Evolutionary conservation across 2,329 filamentous ascomycete genomes (phyloP), one percentile per base, ranked within the genome.

Genomic region (Colletotrichum noveboracense): DNA sequence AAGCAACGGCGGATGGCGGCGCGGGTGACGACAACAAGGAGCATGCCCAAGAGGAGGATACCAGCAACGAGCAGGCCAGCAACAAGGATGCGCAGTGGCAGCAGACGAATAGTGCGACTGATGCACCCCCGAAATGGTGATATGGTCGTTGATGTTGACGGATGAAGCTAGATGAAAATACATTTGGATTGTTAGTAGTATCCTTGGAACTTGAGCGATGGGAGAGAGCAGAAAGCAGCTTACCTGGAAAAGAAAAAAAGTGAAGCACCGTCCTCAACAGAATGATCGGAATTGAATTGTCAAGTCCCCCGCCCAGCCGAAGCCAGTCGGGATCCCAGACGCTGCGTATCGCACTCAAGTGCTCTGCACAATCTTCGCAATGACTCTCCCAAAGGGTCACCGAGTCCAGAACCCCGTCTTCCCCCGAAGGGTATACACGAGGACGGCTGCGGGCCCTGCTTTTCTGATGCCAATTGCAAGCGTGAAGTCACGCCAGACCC

Each of bases 301-400:
- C 89, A 87, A 83, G 85, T 80, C 79, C 83, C 58, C 70, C 55
- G 34, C 12, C 74, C 48, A 74, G 70, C 74, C 64, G 72, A 62
- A 84, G 81, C 77, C 55, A 34, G 78, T 75, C 77, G 78, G 74
- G 78, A 78, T 81, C 81, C 83, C 87, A 89, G 89, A 96, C 92
- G 95, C 95, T 91, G 94, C 94, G 94, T 95, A 97, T 97, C 95
- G 95, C 94, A 96, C 95, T 97, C 90, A 95, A 96, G 94, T 95
- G 92, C 93, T 92, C 83, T 85, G 88, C 91, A 96, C 94, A 93
- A 96, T 96, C 95, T 96, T 94, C 94, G 94, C 94, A 96, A 94
- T 90, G 93, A 92, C 95, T 95, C 74, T 94, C 94, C 95, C 95
- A 97, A 93, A 94, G 94, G 92, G 89, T 28, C 85, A 83, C 83